phyloP scores from a whole-genome alignment of 1,284 basidiomycete species.

The Rhodotorula sp. region DNA sequence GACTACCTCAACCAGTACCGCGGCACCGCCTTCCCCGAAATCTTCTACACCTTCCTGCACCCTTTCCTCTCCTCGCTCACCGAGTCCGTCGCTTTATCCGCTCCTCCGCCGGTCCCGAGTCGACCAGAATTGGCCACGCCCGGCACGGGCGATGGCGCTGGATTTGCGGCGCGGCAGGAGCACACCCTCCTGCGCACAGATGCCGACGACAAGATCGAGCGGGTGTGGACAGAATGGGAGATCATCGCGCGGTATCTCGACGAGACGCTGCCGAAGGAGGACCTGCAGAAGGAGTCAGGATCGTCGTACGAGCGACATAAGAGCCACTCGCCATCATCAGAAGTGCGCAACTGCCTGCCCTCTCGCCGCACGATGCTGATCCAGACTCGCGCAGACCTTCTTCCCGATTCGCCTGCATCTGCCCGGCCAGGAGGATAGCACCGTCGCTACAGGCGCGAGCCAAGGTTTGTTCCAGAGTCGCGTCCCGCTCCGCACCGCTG shows the following conservation, averaged over 20 bases:
- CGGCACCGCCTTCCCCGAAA: conserved; percentile 79
- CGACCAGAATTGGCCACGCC: background rate
- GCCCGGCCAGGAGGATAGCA: conserved; percentile 49
- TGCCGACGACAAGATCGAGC: conserved; percentile 72
- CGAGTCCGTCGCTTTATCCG: background rate
- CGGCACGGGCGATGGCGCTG: background rate
- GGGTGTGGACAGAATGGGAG: conserved; percentile 77
- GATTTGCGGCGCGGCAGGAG: conserved; percentile 17
- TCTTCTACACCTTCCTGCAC: conserved; percentile 90
- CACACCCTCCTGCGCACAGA: conserved; percentile 64
- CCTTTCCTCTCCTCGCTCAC: conserved; percentile 77
- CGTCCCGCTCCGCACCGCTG: too few species aligned
- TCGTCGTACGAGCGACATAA: background rate
- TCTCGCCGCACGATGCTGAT: background rate
- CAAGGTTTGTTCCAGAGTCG: conserved; percentile 4
- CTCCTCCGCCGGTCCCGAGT: background rate
- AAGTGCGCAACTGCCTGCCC: background rate
- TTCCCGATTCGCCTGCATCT: conserved; percentile 72
- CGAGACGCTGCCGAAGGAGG: conserved; percentile 48
- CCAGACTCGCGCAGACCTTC: background rate
- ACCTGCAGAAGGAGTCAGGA: background rate
- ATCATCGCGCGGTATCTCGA: conserved; percentile 69
- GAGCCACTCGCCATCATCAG: background rate
- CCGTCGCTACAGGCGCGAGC: background rate
- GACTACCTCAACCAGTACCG: conserved; percentile 74